Evolutionary conservation across 768 basidiomycete species (phyloP).

Genomic region (Zangia roseola): DNA sequence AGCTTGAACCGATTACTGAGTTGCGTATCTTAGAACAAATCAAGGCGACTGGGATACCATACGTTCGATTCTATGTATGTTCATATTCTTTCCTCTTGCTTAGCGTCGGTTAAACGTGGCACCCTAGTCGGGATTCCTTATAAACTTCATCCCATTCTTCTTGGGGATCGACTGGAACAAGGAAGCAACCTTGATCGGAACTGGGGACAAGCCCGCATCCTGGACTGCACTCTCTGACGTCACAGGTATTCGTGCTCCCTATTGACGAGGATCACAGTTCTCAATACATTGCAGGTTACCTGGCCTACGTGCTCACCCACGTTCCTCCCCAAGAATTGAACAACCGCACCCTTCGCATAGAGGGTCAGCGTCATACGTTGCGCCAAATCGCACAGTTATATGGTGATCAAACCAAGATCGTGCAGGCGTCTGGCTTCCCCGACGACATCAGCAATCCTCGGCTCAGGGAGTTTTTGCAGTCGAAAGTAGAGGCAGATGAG

Average conservation of each 20-base stretch:
- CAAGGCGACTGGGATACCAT: constrained; percentile 15
- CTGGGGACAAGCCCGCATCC: constrained; percentile 20
- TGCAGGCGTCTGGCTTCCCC: constrained; percentile 3
- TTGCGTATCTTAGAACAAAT: constrained; percentile 7
- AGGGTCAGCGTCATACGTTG: constrained; percentile 14
- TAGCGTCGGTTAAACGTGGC: background rate
- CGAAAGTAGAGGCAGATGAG: constrained; percentile 10
- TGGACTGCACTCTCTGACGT: constrained; percentile 26
- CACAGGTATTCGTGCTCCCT: constrained; percentile 7
- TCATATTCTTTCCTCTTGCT: background rate
- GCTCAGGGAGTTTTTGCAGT: constrained; percentile 13
- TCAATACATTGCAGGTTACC: constrained; percentile 10
- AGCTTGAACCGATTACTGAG: background rate
- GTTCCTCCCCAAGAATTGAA: constrained; percentile 8
- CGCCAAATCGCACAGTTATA: constrained; percentile 12
- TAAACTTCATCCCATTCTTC: constrained; percentile 27
- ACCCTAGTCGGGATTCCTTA: constrained; percentile 18
- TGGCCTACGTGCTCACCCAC: constrained; percentile 23
- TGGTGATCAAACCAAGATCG: constrained; percentile 3
- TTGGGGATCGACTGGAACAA: constrained; percentile 15
- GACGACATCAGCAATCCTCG: constrained; percentile 7
- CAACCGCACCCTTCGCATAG: constrained; percentile 15
- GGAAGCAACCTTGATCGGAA: constrained; percentile 17
- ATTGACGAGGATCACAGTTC: background rate
- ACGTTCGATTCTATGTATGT: constrained; percentile 23